Base-by-base conservation (phyloP, 2,329 filamentous ascomycete genomes). In the Paraphaeosphaeria sporulosa region DNA sequence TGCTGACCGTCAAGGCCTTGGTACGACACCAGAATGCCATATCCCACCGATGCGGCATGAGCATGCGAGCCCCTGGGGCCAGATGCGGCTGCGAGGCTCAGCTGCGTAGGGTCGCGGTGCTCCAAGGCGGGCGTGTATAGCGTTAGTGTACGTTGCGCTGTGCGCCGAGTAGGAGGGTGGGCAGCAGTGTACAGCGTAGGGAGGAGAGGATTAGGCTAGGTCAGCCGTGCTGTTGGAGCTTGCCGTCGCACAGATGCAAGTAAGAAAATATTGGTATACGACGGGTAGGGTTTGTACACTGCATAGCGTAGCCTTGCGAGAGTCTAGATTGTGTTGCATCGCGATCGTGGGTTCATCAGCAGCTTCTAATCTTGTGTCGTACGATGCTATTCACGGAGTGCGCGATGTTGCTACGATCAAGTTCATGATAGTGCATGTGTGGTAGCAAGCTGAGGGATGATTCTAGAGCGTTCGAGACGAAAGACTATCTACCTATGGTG, bases 1-100 rank as follows among this genome's bases (percentile, higher is more conserved):
- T 44, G 51, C 51, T 54, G 38, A 54, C 51, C 2, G 13, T 4
- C 38, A 32, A 32, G 23, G n/a, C 36, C 6, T 38, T 10, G n/a
- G 36, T 34, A 27, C 50, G 10, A 43, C 36, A 15, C 21, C 23
- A 32, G 13, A 43, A 19, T 43, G 21, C 50, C 50, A 15, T 53
- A 7, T 10, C 25, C 15, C 50, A 43, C 38, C 38, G 23, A 43
- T 42, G 13, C 38, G 36, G 50, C n/a, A 27, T 27, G 23, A 19
- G 36, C 38, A 53, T 53, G 50, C 50, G 50, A 53, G 34, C 23
- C 50, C 50, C 38, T 34, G 38, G 15, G 50, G 8, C 25, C n/a
- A 54, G 51, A 54, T 54, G 51, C 51, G 38, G 51, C 51, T 54
- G 23, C n/a, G 51, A 54, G 51, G 51, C 51, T 54, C 51, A 54